Base-by-base conservation (phyloP, 371 early-diverging fungal species). In the Apophysomyces elegans region DNA sequence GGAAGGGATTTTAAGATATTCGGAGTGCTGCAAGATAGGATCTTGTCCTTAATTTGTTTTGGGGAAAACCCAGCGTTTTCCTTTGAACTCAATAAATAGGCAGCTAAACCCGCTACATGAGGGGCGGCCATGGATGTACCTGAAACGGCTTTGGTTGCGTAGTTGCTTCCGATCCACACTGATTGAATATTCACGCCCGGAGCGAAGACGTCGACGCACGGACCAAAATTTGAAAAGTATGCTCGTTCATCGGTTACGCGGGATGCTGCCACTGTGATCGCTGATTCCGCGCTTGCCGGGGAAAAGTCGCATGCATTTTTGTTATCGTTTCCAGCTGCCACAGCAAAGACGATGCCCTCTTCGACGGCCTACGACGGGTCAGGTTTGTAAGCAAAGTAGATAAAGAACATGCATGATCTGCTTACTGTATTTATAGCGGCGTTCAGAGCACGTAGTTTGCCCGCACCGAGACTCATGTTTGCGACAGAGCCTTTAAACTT, bases 91-190 rank as follows among this genome's bases (percentile, higher is more conserved):
- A 93, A 80, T 78, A 88, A 90, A 75, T 93, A 87, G 35, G 99
- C 99, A 59, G 95, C 86, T 58, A 95, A 84, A 57, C 99, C 99
- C 68, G 93, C 88, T 43, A 96, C 97, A 76, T 99, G 99, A 4
- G 99, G 99, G 9, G 93, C 85, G 35, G 99, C 99, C 99, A 99
- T 99, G 47, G 95, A 95, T 6, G 99, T 99, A 44, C 99, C 99
- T 26, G 96, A 95, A 70, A 96, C 92, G 59, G 90, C 91, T 82
- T 92, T 94, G 78, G 86, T 90, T 67, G 86, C 87, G 66, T 61
- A 66, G 56, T 80, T 81, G 71, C 84, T 83, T 39, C 95, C 94
- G 74, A 90, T 91, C 95, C 95, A 97, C 61, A 91, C 86, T 44
- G 94, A 93, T 46, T 81, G 72, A 60, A 99, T 96, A 70, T 95